phyloP scores from a whole-genome alignment of 768 basidiomycete genomes.

The Mycena epipterygia region DNA sequence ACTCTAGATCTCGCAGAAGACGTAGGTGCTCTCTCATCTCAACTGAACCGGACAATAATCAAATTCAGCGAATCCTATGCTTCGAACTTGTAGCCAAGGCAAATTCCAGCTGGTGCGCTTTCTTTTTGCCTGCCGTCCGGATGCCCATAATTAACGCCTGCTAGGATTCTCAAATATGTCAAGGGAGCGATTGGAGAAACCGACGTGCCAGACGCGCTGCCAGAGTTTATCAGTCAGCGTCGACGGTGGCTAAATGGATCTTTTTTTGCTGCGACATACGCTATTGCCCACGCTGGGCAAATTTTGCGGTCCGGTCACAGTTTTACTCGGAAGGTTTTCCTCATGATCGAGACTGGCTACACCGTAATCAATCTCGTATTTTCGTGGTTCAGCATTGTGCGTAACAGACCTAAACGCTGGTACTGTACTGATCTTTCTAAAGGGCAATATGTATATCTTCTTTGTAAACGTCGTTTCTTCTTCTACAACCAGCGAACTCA shows the following conservation, averaged over 20 bases:
- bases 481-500: conserved; percentile 1
- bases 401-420: conserved; percentile 54
- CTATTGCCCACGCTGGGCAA: conserved; percentile 89
- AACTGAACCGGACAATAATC: conserved; percentile 20
- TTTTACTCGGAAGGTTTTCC: conserved; percentile 73
- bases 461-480: conserved; percentile 70
- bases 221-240: conserved; percentile 95
- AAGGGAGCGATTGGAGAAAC: conserved; percentile 94
- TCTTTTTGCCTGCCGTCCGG: conserved; percentile 10
- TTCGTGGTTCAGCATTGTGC: conserved; percentile 87
- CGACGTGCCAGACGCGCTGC: conserved; percentile 92
- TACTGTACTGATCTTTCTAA: conserved; percentile 1
- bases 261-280: conserved; percentile 95
- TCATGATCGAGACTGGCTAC: conserved; percentile 89
- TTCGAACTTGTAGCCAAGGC: conserved; percentile 85
- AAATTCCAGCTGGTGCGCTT: conserved; percentile 79
- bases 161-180: conserved; percentile 96
- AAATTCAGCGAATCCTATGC: conserved; percentile 80
- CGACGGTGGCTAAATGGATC: conserved; percentile 93
- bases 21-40: conserved; percentile 56
- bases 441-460: conserved; percentile 97
- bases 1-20: conserved; percentile 88
- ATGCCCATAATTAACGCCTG: conserved; percentile 36
- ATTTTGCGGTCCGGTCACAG: conserved; percentile 88
- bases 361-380: conserved; percentile 91